A percentile compares a stretch with the other conserved stretches of the same genome.
Evolutionary conservation across 1,284 basidiomycete species (phyloP).

Genomic region (Paramarasmius palmivorus): DNA sequence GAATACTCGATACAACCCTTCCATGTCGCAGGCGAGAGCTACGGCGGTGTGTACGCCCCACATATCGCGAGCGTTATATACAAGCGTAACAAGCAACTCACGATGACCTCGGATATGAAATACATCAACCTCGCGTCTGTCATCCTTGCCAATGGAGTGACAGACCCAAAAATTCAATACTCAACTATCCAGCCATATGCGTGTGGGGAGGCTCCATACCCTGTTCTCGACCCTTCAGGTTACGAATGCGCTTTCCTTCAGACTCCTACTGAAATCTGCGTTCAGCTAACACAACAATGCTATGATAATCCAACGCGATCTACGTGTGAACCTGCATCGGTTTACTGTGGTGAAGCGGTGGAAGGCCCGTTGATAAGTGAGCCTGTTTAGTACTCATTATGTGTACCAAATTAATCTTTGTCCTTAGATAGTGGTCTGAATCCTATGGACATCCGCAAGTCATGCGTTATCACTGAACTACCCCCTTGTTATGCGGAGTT

Average conservation of each 20-base stretch:
- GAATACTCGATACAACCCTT: conserved; percentile 69
- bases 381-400: conserved; percentile 27
- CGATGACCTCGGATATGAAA: conserved; percentile 42
- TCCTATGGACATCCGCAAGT: conserved; percentile 83
- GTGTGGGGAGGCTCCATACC: conserved; percentile 71
- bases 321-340: conserved; percentile 61
- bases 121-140: conserved; percentile 79
- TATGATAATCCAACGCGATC: conserved; percentile 58
- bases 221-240: conserved; percentile 67
- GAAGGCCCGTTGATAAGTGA: conserved; percentile 42
- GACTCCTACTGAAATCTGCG: conserved; percentile 68
- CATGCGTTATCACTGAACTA: conserved; percentile 74
- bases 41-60: conserved; percentile 82
- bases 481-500: conserved; percentile 78
- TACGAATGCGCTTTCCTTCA: conserved; percentile 67
- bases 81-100: conserved; percentile 66
- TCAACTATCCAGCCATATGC: conserved; percentile 79
- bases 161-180: conserved; percentile 77
- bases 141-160: conserved; percentile 81
- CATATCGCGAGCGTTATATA: conserved; percentile 78
- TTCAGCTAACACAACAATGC: conserved; percentile 66
- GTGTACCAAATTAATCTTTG: conserved; percentile 42
- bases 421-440: conserved; percentile 58
- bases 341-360: conserved; percentile 65
- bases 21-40: conserved; percentile 76